Evolutionary conservation across 805 yeast genomes (phyloP), one percentile per base, ranked within the genome.

Genomic region (Saccharomycopsis sp.): DNA sequence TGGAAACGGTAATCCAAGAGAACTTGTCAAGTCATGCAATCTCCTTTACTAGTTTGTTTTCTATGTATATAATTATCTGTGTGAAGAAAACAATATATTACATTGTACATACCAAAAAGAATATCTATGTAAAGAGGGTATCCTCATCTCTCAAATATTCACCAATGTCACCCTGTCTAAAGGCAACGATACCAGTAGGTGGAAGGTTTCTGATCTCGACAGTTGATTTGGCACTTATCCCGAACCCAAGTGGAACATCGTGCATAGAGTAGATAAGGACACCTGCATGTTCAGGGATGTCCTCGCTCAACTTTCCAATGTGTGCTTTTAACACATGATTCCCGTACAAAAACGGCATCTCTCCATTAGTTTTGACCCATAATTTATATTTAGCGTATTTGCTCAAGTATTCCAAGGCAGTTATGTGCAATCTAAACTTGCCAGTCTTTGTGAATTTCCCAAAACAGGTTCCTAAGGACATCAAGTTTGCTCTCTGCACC

Each of bases 371-470:
- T 72, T 94, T 94, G 73, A 94, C 89, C 99, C 99, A 94, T 47
- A 94, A 78, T 74, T 93, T 94, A 75, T 86, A 91, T 71, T 88
- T 89, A 54, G 99, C 97, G 70, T 86, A 85, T 66, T 89, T 86
- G 1, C 96, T 86, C 58, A 94, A 75, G 62, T 89, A 81, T 53
- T 88, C 85, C 63, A 94, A 78, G 2, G 97, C 80, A n/a, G 99
- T 94, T 62, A 94, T 86, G 71, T 94, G 99, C 64, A 94, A 77
- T 73, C 97, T 83, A 77, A 94, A 94, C 73, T 94, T 94, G 34
- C 97, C 97, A 1, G 97, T 88, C 78, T 94, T 94, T 54, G 99
- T 94, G 78, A 94, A 94, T 72, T 94, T 94, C 19, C 99, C 99
- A 60, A 94, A 77, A 74, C 99, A 94, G 2, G 86, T 81, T 44